These are phyloP conservation scores for Tolypocladium pustulatum DNA, from an alignment of 2,329 filamentous ascomycete species.

Conservation along the genomic window DNA sequence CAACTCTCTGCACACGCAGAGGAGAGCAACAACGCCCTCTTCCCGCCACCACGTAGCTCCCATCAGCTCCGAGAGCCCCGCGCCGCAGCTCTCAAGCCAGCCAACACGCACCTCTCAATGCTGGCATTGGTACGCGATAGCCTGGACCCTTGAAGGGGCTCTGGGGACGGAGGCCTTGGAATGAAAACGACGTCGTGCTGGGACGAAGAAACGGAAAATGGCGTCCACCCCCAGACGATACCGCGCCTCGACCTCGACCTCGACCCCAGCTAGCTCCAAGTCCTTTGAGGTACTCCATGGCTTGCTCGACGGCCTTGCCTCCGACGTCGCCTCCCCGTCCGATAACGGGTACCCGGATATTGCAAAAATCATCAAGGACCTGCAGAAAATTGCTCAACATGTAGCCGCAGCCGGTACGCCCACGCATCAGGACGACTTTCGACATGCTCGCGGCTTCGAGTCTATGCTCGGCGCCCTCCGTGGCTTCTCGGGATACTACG, in stretches of 20 bases:
- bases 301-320: constrained; percentile 38
- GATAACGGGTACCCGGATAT: constrained; percentile 37
- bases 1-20: neutral
- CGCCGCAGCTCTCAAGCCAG: constrained; percentile 12
- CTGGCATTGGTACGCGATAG: constrained; percentile 16
- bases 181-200: neutral
- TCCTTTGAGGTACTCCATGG: constrained; percentile 47
- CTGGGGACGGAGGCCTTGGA: constrained; percentile 15
- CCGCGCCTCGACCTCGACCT: constrained; percentile 54
- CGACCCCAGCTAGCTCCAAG: constrained; percentile 49
- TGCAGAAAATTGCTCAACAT: constrained; percentile 57
- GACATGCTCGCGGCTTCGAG: constrained; percentile 70
- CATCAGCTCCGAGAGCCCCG: constrained; percentile 12
- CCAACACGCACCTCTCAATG: constrained; percentile 20
- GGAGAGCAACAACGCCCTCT: neutral
- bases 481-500: constrained; percentile 65
- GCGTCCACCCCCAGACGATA: constrained; percentile 44
- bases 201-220: constrained; percentile 28
- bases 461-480: constrained; percentile 59
- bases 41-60: neutral
- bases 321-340: constrained; percentile 18
- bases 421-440: constrained; percentile 66
- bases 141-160: constrained; percentile 28
- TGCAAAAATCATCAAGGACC: constrained; percentile 38
- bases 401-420: constrained; percentile 37